Base-by-base conservation (phyloP, 177 flowering plant species). In the Telopea speciosissima region DNA sequence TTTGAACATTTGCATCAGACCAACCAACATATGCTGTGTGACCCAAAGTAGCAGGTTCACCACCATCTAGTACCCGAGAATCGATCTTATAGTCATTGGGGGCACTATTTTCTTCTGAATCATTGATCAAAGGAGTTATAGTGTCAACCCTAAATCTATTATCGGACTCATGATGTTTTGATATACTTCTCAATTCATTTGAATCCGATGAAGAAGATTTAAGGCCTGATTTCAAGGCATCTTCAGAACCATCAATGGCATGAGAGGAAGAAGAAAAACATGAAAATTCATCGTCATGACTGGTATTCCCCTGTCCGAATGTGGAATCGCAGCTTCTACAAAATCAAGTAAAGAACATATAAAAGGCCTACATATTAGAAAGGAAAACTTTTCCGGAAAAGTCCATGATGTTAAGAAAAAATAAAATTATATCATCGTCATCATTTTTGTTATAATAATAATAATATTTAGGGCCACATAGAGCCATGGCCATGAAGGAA, bases 311-410 rank as follows among this genome's bases (percentile, higher is more conserved):
- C 67, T 84, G 71, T 66, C 90, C 95, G 79, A 86, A 88, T 52
- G 88, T 81, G 61, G 92, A 84, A 78, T 93, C 97, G 78, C 94
- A 89, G 75, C 80, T 87, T 79, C 98, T 91, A 88, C 67, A 80
- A 73, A 66, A 68, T 49, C 25, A 33, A 54, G 24, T 42, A 68
- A 66, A 58, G 23, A 59, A 49, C 23, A 49, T 13, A 11, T 49
- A 49, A 49, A 49, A 49, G 54, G 19, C 19, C 19, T 49, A 49
- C 19, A 16, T 16, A 49, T 13, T 49, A 49, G 49, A 44, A 44
- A 44, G 54, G 54, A 16, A 12, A 12, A 49, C 1, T 5, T 49
- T 49, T 49, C 19, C 1, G 5, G 0, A 49, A 1, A 44, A 9
- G 49, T 10, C 8, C 49, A 31, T 31, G 33, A 31, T 31, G 33